These are phyloP conservation scores for Zygosaccharomyces kombuchaensis DNA, from an alignment of 805 yeast species.

Conservation along the genomic window DNA sequence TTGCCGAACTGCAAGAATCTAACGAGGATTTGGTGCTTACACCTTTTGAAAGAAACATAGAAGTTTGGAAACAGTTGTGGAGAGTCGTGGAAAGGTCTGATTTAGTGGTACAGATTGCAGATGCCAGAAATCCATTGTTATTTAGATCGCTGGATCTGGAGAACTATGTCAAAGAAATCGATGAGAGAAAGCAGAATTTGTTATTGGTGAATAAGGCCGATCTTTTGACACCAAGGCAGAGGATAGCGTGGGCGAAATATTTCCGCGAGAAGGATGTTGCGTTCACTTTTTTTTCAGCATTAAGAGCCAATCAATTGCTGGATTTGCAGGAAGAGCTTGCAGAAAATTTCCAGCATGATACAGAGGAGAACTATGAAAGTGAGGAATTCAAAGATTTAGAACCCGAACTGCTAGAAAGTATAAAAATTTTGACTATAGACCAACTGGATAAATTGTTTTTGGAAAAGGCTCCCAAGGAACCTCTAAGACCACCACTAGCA, in stretches of 20 bases:
- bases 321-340: constrained; percentile 51
- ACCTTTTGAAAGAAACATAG: constrained; percentile 94
- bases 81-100: constrained; percentile 95
- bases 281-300: constrained; percentile 91
- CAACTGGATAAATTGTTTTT: constrained; percentile 80
- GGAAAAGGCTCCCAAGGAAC: constrained; percentile 65
- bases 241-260: constrained; percentile 83
- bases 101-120: constrained; percentile 92
- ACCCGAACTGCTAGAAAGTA: constrained; percentile 42
- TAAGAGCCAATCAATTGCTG: constrained; percentile 68
- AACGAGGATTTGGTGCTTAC: constrained; percentile 78
- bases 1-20: constrained; percentile 79
- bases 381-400: constrained; percentile 35
- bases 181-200: constrained; percentile 71
- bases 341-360: constrained; percentile 33
- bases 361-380: constrained; percentile 26
- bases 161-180: constrained; percentile 70
- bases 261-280: constrained; percentile 65
- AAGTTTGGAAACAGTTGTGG: constrained; percentile 98
- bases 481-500: constrained; percentile 48
- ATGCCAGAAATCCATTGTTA: constrained; percentile 88
- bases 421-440: constrained; percentile 71
- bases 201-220: constrained; percentile 92
- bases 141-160: constrained; percentile 89
- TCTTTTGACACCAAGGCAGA: constrained; percentile 68